Base-by-base conservation (phyloP, 2,329 filamentous ascomycete genomes). In the Diaporthe nobilis region DNA sequence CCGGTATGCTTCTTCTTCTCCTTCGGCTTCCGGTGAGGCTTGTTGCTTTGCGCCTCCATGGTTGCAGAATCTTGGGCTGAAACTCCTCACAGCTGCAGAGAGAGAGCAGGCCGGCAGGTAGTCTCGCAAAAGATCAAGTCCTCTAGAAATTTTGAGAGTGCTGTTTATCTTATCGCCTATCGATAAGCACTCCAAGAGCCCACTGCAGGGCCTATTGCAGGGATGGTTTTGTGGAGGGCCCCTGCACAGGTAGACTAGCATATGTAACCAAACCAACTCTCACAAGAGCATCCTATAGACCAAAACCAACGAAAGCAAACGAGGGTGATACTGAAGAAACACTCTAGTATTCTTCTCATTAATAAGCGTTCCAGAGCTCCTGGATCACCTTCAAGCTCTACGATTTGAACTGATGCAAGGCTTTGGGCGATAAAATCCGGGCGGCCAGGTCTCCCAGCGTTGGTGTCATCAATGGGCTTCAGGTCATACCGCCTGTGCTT, bases 1-100 rank as follows among this genome's bases (percentile, higher is more conserved):
- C 91, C 92, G 58, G 92, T 85, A 65, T 87, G 86, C 79, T 81
- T 85, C 88, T 97, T 97, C 89, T 97, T 98, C 86, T 97, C 94
- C 86, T 98, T 98, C 42, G 92, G 87, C 82, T 94, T 92, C 81
- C 96, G 90, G 88, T 98, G 96, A 81, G 95, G 91, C 85, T 95
- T 92, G 82, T 98, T 95, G 60, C 90, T 85, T 87, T 98, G 96
- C 77, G 95, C 90, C 83, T 96, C 94, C 94, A 95, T 96, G 80
- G 78, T 89, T 84, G 83, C 77, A 81, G 28, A 73, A 57, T 31
- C 47, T 31, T 55, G 61, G 42, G 37, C 17, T 22, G 34, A 39
- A 73, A 72, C 53, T 71, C 65, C 71, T 55, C 47, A 53, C 71
- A 65, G 37, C 47, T 55, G 22, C 25, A 65, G 17, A 42, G n/a